Conservation (phyloP, 2,329 filamentous ascomycete genomes). For the Atkinsonella hypoxylon region DNA sequence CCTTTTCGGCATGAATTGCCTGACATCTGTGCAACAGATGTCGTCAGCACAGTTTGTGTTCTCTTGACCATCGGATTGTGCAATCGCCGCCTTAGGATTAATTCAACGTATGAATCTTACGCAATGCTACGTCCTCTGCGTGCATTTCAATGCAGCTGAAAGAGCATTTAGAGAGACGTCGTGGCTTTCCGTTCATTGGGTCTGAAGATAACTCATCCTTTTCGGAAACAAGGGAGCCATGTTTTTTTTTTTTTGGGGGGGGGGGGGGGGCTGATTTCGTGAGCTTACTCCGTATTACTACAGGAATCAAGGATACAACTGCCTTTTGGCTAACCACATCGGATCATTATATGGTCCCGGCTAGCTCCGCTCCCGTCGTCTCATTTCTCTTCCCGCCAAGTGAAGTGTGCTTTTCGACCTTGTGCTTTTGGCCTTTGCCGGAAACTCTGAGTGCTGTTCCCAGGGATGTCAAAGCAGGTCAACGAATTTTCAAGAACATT, state of each 20-base stretch:
- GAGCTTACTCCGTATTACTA: neutral
- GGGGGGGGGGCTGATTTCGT: neutral
- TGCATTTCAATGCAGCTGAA: neutral
- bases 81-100: neutral
- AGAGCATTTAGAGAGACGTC: neutral
- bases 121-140: neutral
- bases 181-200: neutral
- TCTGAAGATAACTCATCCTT: neutral
- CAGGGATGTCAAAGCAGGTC: neutral
- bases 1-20: neutral
- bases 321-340: neutral
- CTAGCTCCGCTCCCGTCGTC: slow-evolving; percentile 1
- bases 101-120: neutral
- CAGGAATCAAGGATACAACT: neutral
- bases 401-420: neutral
- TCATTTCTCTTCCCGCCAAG: slow-evolving; percentile 1
- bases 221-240: neutral
- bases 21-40: neutral
- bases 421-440: neutral
- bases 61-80: neutral
- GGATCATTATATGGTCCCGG: neutral
- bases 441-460: neutral
- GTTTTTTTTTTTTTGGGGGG: too few relatives aligned
- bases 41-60: neutral
- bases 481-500: neutral